Base-by-base conservation (phyloP, 2,329 filamentous ascomycete species). In the Arthrobotrys conoides region DNA sequence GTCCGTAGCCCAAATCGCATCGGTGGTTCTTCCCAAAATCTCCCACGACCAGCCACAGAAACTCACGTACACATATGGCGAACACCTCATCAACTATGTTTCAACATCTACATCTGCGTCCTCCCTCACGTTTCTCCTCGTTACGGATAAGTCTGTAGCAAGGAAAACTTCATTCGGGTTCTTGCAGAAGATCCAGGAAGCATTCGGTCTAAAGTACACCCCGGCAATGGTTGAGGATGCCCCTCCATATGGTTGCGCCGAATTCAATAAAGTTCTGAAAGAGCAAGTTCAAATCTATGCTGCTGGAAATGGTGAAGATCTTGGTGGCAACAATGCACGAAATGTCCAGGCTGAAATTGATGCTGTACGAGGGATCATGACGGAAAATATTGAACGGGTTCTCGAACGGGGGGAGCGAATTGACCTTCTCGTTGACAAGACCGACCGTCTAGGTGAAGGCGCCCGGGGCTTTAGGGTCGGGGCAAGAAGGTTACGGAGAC, bases 71-170 rank as follows among this genome's bases (percentile, higher is more conserved):
- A 96, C 93, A 48, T 94, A 97, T 85, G 92, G 94, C 86, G 88
- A 91, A 77, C 91, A 96, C 85, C 93, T 96, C 87, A 96, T 98
- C 85, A 95, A 99, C 88, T 97, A 97, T 87, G 92, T 98, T 83
- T 90, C 94, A 83, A 90, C 93, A 0, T 91, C 93, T 9, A 91
- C 90, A 2, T 91, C 83, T 86, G 86, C 71, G 83, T 84, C 82
- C 87, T 87, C 63, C 0, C 89, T 99, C 46, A 97, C 94, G 57
- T 99, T 96, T 85, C 89, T 99, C 61, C 93, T 97, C 76, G 90
- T 99, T 80, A 92, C 94, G 61, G 92, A 94, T 81, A 89, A 91
- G 76, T 89, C 90, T 51, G 90, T 97, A 68, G 93, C 93, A 80
- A 92, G 94, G 44, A 93, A 95, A 83, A 91, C 98, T 70, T 93